phyloP scores from a whole-genome alignment of 169 alveolate genomes.

The Plasmodium cynomolgi region DNA sequence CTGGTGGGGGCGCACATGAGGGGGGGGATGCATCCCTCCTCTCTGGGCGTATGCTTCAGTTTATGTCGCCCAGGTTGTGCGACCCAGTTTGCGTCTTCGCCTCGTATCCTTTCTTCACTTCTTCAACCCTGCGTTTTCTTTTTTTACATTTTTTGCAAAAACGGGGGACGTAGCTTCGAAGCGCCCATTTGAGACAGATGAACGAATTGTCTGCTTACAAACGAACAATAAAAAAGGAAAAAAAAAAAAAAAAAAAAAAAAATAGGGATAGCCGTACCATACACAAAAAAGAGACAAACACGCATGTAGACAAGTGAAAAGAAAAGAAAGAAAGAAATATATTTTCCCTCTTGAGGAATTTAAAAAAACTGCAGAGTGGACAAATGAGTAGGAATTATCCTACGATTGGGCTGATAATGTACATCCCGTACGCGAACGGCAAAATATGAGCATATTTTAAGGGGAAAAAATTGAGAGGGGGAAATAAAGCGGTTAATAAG shows the following conservation, averaged over 20 bases:
- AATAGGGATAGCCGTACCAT: not conserved
- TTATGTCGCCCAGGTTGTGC: not conserved
- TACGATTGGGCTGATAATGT: not conserved
- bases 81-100: not conserved
- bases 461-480: not conserved
- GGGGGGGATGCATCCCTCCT: not conserved
- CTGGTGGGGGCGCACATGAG: not conserved
- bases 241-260: not conserved
- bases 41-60: not conserved
- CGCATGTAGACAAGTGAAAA: not conserved
- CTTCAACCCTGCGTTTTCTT: not conserved
- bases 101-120: not conserved
- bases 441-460: not conserved
- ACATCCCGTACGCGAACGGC: not conserved
- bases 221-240: not conserved
- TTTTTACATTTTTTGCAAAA: not conserved
- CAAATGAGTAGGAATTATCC: not conserved
- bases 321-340: not conserved
- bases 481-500: not conserved
- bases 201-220: not conserved
- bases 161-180: not conserved
- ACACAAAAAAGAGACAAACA: not conserved
- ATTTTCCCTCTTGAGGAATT: not conserved
- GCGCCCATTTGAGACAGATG: not conserved
- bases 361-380: not conserved